Evolutionary conservation across 2,329 filamentous ascomycete species (phyloP), one percentile per base, ranked within the genome.

Genomic region (Sphaerulina musiva): DNA sequence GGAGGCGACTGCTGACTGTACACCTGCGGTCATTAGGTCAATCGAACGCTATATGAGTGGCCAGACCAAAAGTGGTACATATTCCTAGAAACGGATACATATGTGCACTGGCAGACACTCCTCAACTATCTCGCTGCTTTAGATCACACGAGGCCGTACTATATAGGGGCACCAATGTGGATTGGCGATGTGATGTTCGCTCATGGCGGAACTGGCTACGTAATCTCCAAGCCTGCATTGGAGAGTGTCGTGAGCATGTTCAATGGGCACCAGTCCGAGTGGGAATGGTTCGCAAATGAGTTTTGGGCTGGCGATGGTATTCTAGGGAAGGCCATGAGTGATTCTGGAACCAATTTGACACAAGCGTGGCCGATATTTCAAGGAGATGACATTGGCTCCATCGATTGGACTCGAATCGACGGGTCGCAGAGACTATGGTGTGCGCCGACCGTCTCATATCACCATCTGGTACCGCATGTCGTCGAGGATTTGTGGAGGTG

Each of bases 41-140:
- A 79, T 56, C 68, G 71, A 17, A 76, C 78, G 2, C 47, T 61
- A 45, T 32, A 48, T 26, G 64, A 69, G 38, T 64, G 67, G 41
- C 74, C 75, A 2, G 67, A 78, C 26, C 77, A 76, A 46, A 78
- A 76, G 52, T 83, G 80, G 80, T 83, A 76, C 57, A 69, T 81
- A 48, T 83, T 83, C 63, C 75, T 80, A 44, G 80, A 82, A 59
- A 75, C 78, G 1, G 80, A 83, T 61, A 81, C 79, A 0, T 81
- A 78, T 57, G 67, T 81, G 43, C 69, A 78, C 6, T 78, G 79
- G 72, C 67, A 73, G 38, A 78, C 77, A 12, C 46, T 73, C 11
- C 59, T 75, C 23, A 68, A 71, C 31, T 74, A 74, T 66, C 57
- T 72, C 6, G 57, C 60, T 34, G 60, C 68, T 10, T 63, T 75